Evolutionary conservation across 768 basidiomycete species (phyloP).

Genomic region (Leccinum pellstonianum): DNA sequence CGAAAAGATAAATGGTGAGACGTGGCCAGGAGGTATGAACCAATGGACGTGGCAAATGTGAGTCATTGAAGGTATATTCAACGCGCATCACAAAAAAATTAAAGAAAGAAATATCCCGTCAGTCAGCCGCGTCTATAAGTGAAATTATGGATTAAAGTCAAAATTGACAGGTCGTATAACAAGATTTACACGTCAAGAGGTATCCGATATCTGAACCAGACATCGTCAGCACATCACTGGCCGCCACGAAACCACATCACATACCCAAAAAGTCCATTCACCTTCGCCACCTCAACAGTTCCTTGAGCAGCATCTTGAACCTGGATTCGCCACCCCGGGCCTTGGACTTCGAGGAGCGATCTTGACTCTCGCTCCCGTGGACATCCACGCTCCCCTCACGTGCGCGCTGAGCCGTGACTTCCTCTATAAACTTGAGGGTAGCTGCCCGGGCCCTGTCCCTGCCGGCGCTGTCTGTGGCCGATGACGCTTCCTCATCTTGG

Average conservation of each 20-base stretch:
- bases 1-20: not conserved
- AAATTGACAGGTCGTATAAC: not conserved
- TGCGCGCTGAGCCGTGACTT: not conserved
- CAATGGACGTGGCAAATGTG: not conserved
- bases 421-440: conserved; percentile 17
- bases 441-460: conserved; percentile 5
- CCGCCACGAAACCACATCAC: not conserved
- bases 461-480: conserved; percentile 30
- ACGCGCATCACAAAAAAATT: not conserved
- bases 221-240: not conserved
- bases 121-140: not conserved
- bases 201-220: not conserved
- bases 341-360: not conserved
- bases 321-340: conserved; percentile 4
- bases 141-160: not conserved
- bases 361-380: not conserved
- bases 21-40: not conserved
- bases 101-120: not conserved
- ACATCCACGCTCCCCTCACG: conserved; percentile 3
- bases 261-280: conserved; percentile 7
- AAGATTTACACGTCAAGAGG: not conserved
- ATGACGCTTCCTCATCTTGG: conserved; percentile 8
- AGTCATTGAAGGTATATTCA: conserved; percentile 3
- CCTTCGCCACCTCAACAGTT: conserved; percentile 15
- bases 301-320: conserved; percentile 18